Base-by-base conservation (phyloP, 768 basidiomycete species). In the Tulasnella sp. region DNA sequence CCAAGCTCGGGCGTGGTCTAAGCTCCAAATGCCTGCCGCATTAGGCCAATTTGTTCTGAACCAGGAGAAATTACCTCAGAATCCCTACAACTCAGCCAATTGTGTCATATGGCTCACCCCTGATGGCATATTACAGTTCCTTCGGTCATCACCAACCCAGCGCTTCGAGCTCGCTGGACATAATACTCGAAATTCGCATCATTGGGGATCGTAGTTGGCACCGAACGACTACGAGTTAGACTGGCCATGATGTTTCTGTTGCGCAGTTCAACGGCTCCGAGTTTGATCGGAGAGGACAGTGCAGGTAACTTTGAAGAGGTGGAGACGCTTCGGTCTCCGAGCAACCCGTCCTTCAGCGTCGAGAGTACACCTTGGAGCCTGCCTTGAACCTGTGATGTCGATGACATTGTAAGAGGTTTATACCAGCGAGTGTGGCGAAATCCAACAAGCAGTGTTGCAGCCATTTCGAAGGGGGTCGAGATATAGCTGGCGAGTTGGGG, bases 11-110 rank as follows among this genome's bases (percentile, higher is more conserved):
- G 87, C 84, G 79, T 89, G 88, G 42, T 87, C 86, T 14, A 85
- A 81, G 79, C 83, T 87, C 88, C 88, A 89, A 38, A 89, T 86
- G 6, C 89, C 89, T 19, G 88, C 88, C 0, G 86, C 86, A 81
- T 86, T 82, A 9, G 84, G 85, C 86, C 87, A 88, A 81, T 88
- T 87, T 18, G 87, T 85, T 14, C 88, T 88, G 78, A 78, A 38
- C 62, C 48, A 31, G 8, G 31, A 68, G 31, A 39, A 21, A 38
- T 71, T 27, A 56, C 31, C 31, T 9, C 31, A 6, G 12, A 56
- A 10, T 58, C 76, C 6, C 72, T 40, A 0, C 14, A 74, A 2
- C 39, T 7, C 24, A 21, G 24, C 0, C 2, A 6, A 2, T 34
- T n/a, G 39, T 14, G 12, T 12, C 31, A 3, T 74, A 10, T 16